These are phyloP conservation scores for Zymoseptoria tritici DNA, from an alignment of 2,329 filamentous ascomycete genomes.

Conservation along the genomic window DNA sequence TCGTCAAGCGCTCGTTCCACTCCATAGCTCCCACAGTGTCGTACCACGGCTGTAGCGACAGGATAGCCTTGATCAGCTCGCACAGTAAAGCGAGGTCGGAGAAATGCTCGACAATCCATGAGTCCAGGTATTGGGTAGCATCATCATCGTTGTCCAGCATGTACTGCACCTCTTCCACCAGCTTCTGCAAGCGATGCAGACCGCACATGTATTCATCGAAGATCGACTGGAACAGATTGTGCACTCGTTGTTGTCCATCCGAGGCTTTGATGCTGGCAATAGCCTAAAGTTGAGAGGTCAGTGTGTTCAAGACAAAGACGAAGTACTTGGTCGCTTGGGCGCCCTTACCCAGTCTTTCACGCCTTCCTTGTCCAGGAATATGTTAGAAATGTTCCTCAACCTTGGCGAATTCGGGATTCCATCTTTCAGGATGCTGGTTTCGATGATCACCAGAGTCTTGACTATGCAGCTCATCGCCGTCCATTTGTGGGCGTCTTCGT, in stretches of 20 bases:
- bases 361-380: slow-evolving; percentile 6
- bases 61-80: slow-evolving; percentile 13
- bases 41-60: slow-evolving; percentile 10
- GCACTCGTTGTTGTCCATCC: not conserved
- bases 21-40: not conserved
- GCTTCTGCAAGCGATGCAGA: not conserved
- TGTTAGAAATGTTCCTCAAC: slow-evolving; percentile 6
- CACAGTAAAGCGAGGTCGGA: slow-evolving; percentile 23
- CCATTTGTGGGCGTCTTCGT: slow-evolving; percentile 34
- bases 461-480: slow-evolving; percentile 30
- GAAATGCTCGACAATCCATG: slow-evolving; percentile 20
- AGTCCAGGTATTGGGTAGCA: slow-evolving; percentile 17
- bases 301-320: no score
- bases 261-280: not conserved
- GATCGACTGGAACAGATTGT: not conserved
- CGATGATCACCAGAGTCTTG: slow-evolving; percentile 4
- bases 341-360: not conserved
- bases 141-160: slow-evolving; percentile 23
- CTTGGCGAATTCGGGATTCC: slow-evolving; percentile 17
- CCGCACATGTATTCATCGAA: no score
- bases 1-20: not conserved
- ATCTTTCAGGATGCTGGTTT: slow-evolving; percentile 3
- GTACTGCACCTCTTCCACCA: slow-evolving; percentile 23
- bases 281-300: no score
- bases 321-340: no score